Evolutionary conservation across 306 rosid species (phyloP), one percentile per base, ranked within the genome.

Genomic region (Pyrus betulifolia): DNA sequence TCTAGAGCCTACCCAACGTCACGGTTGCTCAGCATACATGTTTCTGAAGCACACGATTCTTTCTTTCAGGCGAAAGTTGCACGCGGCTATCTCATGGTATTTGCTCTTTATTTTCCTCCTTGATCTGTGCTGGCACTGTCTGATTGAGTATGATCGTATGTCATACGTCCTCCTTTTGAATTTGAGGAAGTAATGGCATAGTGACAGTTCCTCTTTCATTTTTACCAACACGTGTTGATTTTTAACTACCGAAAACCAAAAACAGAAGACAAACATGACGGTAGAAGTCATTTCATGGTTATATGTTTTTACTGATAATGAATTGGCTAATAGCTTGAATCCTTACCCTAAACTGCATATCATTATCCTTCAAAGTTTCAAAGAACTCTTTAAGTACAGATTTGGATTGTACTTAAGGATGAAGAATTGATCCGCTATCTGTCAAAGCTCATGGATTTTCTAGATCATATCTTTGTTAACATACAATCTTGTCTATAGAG

Each of bases 21-120:
- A 0, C 87, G 87, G 58, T 81, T 95, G 60, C 97, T 95, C 61
- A 88, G 92, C 86, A 78, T 95, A 72, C 99, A 95, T 72, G 82
- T 89, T 31, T 95, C 97, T 11, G 99, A 95, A 91, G 89, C 82
- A 21, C 99, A 95, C 22, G 95, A 89, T 81, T 92, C 99, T 33
- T 95, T 92, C 96, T 95, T 95, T 80, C 90, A 88, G 77, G 97
- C 99, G 23, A 95, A 92, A 87, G 93, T 86, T 44, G 93, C 97
- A 8, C 97, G 92, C 5, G 97, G 97, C 76, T 88, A 86, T 84
- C 87, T 84, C 70, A 79, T 92, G 97, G 99, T 91, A 90, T 60
- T 22, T 69, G 14, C 38, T 54, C 72, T 59, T 67, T n/a, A 74
- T 44, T 18, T 27, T 71, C 80, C 40, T 67, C 17, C 62, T 6